Evolutionary conservation across 2,329 filamentous ascomycete genomes (phyloP).

Genomic region (Westerdykella ornata): DNA sequence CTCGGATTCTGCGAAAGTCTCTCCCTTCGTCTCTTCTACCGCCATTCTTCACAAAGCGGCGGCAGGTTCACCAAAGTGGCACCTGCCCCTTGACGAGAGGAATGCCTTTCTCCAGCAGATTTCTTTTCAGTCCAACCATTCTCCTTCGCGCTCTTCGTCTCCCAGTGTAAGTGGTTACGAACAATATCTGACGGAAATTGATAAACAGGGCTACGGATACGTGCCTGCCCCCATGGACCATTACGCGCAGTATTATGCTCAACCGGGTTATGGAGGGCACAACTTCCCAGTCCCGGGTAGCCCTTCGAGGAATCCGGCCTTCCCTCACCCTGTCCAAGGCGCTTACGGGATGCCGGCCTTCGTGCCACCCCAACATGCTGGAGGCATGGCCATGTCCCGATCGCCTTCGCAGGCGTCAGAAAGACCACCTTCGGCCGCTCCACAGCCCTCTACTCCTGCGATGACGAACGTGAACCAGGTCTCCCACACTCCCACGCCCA

Average conservation of each 20-base stretch:
- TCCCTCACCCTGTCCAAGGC: constrained; percentile 41
- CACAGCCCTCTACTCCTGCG: constrained; percentile 53
- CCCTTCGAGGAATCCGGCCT: constrained; percentile 42
- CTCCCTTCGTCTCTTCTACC: constrained; percentile 24
- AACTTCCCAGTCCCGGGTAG: constrained; percentile 38
- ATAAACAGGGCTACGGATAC: constrained; percentile 38
- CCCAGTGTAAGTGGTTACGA: constrained; percentile 67
- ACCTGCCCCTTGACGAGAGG: constrained; percentile 13
- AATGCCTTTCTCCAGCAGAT: constrained; percentile 21
- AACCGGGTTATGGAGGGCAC: constrained; percentile 27
- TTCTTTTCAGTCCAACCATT: constrained; percentile 33
- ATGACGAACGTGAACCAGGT: constrained; percentile 38
- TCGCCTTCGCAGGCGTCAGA: constrained; percentile 53
- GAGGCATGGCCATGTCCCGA: constrained; percentile 64
- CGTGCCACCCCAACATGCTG: constrained; percentile 52
- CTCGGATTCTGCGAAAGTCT: constrained; percentile 1
- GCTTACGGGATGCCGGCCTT: constrained; percentile 47
- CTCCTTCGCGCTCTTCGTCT: constrained; percentile 47
- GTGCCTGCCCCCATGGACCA: background rate
- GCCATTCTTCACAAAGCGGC: background rate
- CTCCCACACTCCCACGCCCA: constrained; percentile 50
- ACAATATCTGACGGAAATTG: constrained; percentile 58
- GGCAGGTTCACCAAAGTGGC: constrained; percentile 9
- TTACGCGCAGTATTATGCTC: background rate
- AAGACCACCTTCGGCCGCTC: constrained; percentile 54